Percentiles rank a stretch among this genome's conserved stretches.
Conservation (phyloP, 2,329 filamentous ascomycete species). For the Alternaria dauci region DNA sequence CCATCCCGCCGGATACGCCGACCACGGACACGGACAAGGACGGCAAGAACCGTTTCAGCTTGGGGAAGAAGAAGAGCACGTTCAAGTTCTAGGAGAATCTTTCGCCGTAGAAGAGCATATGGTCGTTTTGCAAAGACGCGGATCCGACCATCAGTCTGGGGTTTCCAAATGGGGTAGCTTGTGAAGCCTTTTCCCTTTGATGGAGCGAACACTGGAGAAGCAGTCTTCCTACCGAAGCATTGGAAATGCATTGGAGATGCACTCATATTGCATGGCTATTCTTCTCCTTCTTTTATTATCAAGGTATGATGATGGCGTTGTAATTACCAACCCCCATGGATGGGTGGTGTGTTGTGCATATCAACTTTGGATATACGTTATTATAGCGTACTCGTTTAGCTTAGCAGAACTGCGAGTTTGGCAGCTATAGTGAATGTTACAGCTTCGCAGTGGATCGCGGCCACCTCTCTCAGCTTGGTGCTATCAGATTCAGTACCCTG, state of each 20-base stretch:
- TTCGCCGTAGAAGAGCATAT: not conserved
- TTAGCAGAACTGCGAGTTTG: not conserved
- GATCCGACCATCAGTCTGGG: not conserved
- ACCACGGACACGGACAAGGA: slow-evolving; percentile 64
- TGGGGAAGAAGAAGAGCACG: slow-evolving; percentile 78
- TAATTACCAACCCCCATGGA: not conserved
- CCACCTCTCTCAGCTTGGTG: not conserved
- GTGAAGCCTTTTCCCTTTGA: not conserved
- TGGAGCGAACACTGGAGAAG: not conserved
- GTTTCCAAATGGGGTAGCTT: not conserved
- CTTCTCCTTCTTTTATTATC: not conserved
- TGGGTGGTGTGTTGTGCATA: not conserved
- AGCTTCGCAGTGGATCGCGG: not conserved
- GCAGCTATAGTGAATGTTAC: not conserved
- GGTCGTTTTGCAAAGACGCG: not conserved
- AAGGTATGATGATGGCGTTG: not conserved
- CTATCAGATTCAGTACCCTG: not conserved
- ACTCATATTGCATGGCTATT: not conserved
- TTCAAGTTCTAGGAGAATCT: slow-evolving; percentile 34
- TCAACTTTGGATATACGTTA: not conserved
- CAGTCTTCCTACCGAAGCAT: not conserved
- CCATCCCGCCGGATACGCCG: slow-evolving; percentile 29
- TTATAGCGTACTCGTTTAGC: not conserved
- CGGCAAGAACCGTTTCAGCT: slow-evolving; percentile 71
- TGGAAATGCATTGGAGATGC: not conserved